Percentiles rank a stretch among this genome's conserved stretches.
These are phyloP conservation scores for Alnus rubra DNA, from an alignment of 306 rosid species.

Conservation along the genomic window DNA sequence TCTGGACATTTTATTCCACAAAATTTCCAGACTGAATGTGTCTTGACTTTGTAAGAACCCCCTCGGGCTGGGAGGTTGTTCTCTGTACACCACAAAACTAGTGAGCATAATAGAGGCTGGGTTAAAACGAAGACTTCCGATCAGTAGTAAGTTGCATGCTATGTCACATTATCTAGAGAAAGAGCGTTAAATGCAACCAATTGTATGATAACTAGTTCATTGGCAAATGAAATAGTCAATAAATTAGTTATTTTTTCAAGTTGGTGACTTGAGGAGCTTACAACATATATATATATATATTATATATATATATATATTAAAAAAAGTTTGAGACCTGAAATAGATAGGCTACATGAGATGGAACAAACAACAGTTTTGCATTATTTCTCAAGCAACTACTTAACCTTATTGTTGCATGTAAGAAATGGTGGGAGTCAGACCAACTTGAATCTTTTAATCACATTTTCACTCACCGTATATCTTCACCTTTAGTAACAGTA, in stretches of 20 bases:
- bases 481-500: slow-evolving; percentile 92
- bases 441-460: background rate
- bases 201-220: background rate
- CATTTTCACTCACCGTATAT: slow-evolving; percentile 77
- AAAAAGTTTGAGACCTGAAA: background rate
- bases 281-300: no score
- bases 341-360: background rate
- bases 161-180: background rate
- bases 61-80: no score
- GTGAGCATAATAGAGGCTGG: no score
- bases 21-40: background rate
- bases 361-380: background rate
- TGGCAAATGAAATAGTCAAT: background rate
- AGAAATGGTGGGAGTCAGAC: slow-evolving; percentile 19
- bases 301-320: no score
- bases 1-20: background rate
- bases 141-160: background rate
- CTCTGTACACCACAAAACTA: no score
- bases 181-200: background rate
- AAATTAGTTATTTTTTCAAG: background rate
- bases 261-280: background rate
- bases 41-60: background rate
- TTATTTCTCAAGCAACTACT: background rate
- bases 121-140: background rate
- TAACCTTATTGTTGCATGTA: slow-evolving; percentile 11